These are phyloP conservation scores for Cyberlindnera nakhonratchasimensis DNA, from an alignment of 805 yeast species.

Conservation along the genomic window DNA sequence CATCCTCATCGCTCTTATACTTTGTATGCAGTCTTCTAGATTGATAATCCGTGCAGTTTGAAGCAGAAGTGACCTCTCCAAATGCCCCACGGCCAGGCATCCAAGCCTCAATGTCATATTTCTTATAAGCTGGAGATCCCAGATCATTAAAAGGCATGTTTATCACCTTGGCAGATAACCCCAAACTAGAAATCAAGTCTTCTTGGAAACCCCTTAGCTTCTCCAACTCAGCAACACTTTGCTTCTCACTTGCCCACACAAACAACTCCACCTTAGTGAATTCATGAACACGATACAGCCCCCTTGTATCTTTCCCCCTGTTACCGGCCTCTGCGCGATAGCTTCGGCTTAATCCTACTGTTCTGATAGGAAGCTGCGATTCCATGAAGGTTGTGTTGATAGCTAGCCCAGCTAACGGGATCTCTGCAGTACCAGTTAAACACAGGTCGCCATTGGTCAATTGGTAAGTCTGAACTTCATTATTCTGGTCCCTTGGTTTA, in stretches of 20 bases:
- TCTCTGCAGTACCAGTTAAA: constrained; percentile 92
- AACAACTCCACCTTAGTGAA: constrained; percentile 93
- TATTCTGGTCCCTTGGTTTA: constrained; percentile 84
- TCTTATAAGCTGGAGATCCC: constrained; percentile 90
- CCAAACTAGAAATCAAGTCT: constrained; percentile 59
- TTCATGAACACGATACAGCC: constrained; percentile 92
- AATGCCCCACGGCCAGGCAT: constrained; percentile 94
- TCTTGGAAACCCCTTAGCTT: constrained; percentile 62
- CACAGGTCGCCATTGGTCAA: constrained; percentile 54
- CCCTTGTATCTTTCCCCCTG: constrained; percentile 87
- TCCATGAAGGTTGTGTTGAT: constrained; percentile 46
- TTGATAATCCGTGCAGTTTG: constrained; percentile 92
- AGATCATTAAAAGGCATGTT: constrained; percentile 88
- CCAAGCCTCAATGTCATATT: constrained; percentile 94
- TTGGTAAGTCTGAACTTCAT: constrained; percentile 80
- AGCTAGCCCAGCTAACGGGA: constrained; percentile 81
- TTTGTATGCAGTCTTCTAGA: constrained; percentile 76
- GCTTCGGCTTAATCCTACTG: constrained; percentile 81
- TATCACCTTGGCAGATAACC: constrained; percentile 74
- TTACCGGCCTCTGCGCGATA: constrained; percentile 98
- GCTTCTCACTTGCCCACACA: constrained; percentile 54
- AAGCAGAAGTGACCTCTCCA: constrained; percentile 91
- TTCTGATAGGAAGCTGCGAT: constrained; percentile 48
- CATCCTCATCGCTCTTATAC: constrained; percentile 36
- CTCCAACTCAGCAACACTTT: constrained; percentile 52